phyloP scores from a whole-genome alignment of 23 red algal species.

The Gracilariopsis chorda region DNA sequence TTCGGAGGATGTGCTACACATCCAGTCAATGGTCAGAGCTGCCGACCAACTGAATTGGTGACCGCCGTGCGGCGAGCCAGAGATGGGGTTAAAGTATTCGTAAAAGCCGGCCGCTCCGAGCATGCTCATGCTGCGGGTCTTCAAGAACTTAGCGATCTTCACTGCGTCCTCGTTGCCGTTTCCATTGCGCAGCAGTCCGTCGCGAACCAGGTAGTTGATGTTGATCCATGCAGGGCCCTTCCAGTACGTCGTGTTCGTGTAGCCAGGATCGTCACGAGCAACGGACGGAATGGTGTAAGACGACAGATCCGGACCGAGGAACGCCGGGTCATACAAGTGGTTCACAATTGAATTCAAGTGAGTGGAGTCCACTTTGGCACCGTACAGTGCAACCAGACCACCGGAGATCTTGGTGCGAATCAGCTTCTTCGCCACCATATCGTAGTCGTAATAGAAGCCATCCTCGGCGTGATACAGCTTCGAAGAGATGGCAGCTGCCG shows the following conservation, averaged over 20 bases:
- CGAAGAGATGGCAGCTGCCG: constrained; percentile 10
- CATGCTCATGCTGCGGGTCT: constrained; percentile 27
- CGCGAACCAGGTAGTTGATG: constrained; percentile 62
- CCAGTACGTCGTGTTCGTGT: constrained; percentile 54
- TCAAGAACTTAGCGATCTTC: constrained; percentile 15
- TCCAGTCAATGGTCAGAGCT: constrained; percentile 49
- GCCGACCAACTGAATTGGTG: constrained; percentile 58
- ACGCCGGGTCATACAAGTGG: not conserved
- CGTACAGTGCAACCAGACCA: constrained; percentile 42
- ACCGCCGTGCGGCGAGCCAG: constrained; percentile 45
- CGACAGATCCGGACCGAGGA: constrained; percentile 25
- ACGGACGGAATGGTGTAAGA: constrained; percentile 39
- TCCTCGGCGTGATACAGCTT: constrained; percentile 37
- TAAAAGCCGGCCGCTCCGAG: constrained; percentile 43
- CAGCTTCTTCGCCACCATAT: constrained; percentile 22
- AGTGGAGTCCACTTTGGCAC: not conserved
- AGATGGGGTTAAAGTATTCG: constrained; percentile 65
- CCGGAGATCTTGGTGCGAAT: constrained; percentile 44
- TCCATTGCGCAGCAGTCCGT: constrained; percentile 41
- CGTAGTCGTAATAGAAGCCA: constrained; percentile 50
- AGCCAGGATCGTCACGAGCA: constrained; percentile 17
- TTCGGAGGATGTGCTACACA: not conserved
- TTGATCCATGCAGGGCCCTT: constrained; percentile 65
- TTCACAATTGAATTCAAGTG: not conserved
- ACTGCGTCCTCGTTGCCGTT: constrained; percentile 34